These are phyloP conservation scores for Fagopyrum esculentum DNA, from an alignment of 148 eudicot genomes.

Conservation along the genomic window DNA sequence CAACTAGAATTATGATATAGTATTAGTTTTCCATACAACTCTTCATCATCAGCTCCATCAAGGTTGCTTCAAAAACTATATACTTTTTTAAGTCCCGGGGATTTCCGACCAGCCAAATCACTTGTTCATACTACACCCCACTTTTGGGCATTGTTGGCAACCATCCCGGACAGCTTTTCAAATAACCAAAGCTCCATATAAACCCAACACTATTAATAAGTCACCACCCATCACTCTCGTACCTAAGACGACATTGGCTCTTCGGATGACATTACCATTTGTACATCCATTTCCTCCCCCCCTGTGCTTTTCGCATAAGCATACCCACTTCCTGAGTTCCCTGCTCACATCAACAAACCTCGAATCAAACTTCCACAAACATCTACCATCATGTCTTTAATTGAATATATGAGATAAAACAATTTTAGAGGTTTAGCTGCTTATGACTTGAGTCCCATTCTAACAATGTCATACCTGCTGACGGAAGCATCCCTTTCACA, in stretches of 20 bases:
- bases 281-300: conserved; percentile 54
- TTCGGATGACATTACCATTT: conserved; percentile 49
- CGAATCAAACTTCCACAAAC: not conserved
- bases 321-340: conserved; percentile 36
- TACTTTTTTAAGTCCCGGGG: conserved; percentile 20
- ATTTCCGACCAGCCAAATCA: conserved; percentile 14
- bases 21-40: not conserved
- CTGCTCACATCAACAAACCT: conserved; percentile 19
- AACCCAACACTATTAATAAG: conserved; percentile 17
- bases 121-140: too few species aligned
- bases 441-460: not conserved
- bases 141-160: not conserved
- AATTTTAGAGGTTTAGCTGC: not conserved
- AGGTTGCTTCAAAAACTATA: not conserved
- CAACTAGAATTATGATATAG: not conserved
- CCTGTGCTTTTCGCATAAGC: conserved; percentile 25
- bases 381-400: too few species aligned
- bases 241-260: conserved; percentile 58
- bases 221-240: not conserved
- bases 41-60: not conserved
- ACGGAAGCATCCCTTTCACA: conserved; percentile 63
- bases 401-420: too few species aligned
- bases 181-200: conserved; percentile 22
- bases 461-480: conserved; percentile 36
- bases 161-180: not conserved